Conservation (phyloP, 208 protist species). For the Leishmania aethiopica region DNA sequence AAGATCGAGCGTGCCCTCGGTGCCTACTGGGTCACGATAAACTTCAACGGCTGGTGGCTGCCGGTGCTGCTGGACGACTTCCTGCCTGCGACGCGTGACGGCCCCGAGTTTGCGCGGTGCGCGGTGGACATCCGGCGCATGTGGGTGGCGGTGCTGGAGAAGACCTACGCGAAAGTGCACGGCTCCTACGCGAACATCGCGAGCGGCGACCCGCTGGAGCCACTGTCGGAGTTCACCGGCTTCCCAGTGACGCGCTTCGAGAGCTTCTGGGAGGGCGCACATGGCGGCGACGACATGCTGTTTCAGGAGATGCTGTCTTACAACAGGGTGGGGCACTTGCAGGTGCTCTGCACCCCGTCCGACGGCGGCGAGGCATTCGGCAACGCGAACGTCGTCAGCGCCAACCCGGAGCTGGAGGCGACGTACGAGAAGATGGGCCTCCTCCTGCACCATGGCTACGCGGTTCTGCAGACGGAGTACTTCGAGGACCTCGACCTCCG, state of each 20-base stretch:
- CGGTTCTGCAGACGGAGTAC: conserved; percentile 46
- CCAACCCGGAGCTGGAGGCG: conserved; percentile 45
- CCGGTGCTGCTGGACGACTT: conserved; percentile 82
- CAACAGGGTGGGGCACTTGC: conserved; percentile 46
- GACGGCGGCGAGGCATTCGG: conserved; percentile 37
- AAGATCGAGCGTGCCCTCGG: conserved; percentile 63
- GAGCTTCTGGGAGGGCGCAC: conserved; percentile 47
- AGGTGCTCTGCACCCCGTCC: conserved; percentile 73
- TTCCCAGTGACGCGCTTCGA: conserved; percentile 77
- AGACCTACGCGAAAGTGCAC: conserved; percentile 89
- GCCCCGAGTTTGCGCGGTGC: conserved; percentile 66
- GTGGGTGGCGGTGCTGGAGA: conserved; percentile 87
- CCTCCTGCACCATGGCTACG: conserved; percentile 67
- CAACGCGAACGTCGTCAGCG: conserved; percentile 43
- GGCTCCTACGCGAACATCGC: conserved; percentile 82
- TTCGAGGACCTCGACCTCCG: conserved; percentile 66
- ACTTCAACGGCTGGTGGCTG: conserved; percentile 87
- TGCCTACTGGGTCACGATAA: conserved; percentile 79
- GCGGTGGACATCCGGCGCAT: conserved; percentile 67
- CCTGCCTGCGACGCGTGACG: conserved; percentile 60
- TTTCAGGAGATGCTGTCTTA: conserved; percentile 63
- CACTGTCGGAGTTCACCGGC: conserved; percentile 77
- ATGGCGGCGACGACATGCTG: conserved; percentile 46
- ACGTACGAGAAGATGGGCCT: conserved; percentile 69
- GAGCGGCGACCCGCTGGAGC: conserved; percentile 75